phyloP scores from a whole-genome alignment of 805 yeast genomes.

The Wickerhamiella shivajii region DNA sequence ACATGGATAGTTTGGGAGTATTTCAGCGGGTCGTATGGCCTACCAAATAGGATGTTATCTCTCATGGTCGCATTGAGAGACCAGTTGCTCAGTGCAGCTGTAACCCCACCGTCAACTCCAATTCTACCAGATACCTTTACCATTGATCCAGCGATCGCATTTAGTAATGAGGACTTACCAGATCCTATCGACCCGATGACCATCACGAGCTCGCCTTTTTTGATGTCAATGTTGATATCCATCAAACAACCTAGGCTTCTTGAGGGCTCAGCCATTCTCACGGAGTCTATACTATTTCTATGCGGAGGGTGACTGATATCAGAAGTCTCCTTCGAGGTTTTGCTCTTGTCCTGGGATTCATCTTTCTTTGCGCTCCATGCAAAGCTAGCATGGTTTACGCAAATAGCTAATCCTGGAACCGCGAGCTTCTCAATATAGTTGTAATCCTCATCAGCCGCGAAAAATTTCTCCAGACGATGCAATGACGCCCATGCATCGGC shows the following conservation, averaged over 20 bases:
- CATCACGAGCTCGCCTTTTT: slow-evolving; percentile 56
- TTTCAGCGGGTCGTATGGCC: slow-evolving; percentile 32
- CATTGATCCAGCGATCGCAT: slow-evolving; percentile 64
- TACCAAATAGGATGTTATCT: slow-evolving; percentile 62
- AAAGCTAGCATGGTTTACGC: slow-evolving; percentile 40
- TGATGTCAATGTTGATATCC: slow-evolving; percentile 38
- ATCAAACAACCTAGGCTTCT: slow-evolving; percentile 29
- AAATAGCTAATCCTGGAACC: slow-evolving; percentile 32
- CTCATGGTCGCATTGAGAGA: slow-evolving; percentile 65
- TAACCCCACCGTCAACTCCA: slow-evolving; percentile 37
- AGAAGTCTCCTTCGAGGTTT: background rate
- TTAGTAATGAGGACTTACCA: slow-evolving; percentile 62
- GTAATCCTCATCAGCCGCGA: slow-evolving; percentile 27
- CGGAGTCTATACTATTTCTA: background rate
- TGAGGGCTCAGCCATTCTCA: background rate
- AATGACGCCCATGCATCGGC: slow-evolving; percentile 27
- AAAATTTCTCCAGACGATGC: slow-evolving; percentile 15
- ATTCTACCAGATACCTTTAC: slow-evolving; percentile 37
- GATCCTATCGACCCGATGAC: slow-evolving; percentile 72
- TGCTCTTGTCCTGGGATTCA: background rate
- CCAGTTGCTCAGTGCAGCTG: slow-evolving; percentile 62
- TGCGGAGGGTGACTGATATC: background rate
- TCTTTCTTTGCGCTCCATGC: slow-evolving; percentile 42
- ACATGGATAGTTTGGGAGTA: slow-evolving; percentile 43
- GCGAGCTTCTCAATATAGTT: slow-evolving; percentile 19